Evolutionary conservation across 352 stramenopile genomes (phyloP).

Genomic region (Ophiocytium majus): DNA sequence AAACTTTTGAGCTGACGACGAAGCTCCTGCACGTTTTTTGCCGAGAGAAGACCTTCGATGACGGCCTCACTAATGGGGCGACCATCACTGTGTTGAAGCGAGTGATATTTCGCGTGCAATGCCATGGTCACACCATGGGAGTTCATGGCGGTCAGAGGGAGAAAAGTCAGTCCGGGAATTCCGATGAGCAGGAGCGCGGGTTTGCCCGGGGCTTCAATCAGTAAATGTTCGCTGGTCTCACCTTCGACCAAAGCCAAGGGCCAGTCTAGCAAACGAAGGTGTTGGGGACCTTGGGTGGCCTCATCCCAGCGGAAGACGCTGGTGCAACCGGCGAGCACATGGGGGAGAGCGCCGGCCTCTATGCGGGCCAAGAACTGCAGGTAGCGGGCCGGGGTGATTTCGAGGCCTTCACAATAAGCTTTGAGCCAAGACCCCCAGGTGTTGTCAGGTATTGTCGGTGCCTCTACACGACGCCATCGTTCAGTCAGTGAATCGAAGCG

Average conservation of each 20-base stretch:
- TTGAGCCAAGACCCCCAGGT: no score
- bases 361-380: background rate
- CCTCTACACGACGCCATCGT: no score
- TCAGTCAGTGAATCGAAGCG: no score
- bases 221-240: no score
- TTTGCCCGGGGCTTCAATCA: no score
- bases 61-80: background rate
- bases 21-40: background rate
- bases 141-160: background rate
- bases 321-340: background rate
- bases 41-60: background rate
- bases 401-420: slow-evolving; percentile 7
- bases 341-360: background rate
- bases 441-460: no score
- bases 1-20: background rate
- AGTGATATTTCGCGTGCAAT: background rate
- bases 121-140: background rate
- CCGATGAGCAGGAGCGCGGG: background rate
- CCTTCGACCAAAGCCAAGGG: no score
- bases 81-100: background rate
- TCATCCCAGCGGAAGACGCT: background rate
- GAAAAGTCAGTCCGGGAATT: background rate
- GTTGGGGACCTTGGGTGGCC: no score
- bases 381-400: background rate
- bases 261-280: no score